Evolutionary conservation across 1,139 yeast species (phyloP), one percentile per base, ranked within the genome.

Genomic region (Trichomonascaceae sp.): DNA sequence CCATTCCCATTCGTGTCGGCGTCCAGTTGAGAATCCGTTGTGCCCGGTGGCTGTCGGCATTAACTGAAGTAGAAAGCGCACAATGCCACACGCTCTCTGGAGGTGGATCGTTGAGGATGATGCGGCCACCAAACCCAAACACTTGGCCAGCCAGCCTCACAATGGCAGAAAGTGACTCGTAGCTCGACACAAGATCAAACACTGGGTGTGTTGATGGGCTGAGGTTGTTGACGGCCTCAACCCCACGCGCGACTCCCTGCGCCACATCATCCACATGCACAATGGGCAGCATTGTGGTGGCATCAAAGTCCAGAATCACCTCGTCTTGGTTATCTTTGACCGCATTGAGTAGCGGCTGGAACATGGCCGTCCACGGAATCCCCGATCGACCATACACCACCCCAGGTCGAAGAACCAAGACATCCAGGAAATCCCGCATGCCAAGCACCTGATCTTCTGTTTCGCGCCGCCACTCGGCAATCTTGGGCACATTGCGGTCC

Each of bases 241-340:
- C 31, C 16, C 29, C 37, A 5, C 27, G n/a, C 9, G 15, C 25
- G 13, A 39, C 25, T 2, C 30, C 33, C n/a, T 27, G 23, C 5
- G 35, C 37, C 4, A 33, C 32, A 26, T 39, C 42, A 13, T 36
- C 37, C 23, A 34, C 28, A 18, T 39, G 42, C 23, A 39, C 25
- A 9, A 36, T 25, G 2, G 33, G 11, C 11, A 25, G 25, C 18
- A 26, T 31, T 16, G 37, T 9, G 14, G 26, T 27, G 5, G 31
- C 28, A 9, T 30, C 32, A 11, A 34, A 13, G 9, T 33, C 29
- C 17, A 39, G 17, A 4, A 13, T 22, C 8, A 33, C 36, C 13
- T 25, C 17, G 5, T 20, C 16, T 5, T 27, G 31, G 16, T 14
- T 13, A 13, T 13, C n/a, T n/a, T 26, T 28, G 20, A 32, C 13